These are phyloP conservation scores for Theobroma cacao DNA, from an alignment of 345 rosid species.

Conservation along the genomic window DNA sequence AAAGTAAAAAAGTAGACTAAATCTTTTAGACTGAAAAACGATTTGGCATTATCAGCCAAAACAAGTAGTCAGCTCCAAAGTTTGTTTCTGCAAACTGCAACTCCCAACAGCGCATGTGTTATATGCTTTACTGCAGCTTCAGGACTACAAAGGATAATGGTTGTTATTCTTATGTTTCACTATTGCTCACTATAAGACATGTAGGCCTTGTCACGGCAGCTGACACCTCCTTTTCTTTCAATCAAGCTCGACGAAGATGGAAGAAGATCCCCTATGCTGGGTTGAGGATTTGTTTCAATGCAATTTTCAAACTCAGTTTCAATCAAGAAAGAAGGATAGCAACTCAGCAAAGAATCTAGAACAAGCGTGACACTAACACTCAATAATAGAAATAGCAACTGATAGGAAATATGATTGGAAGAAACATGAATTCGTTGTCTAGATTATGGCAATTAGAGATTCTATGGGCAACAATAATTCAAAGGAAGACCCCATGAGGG, in stretches of 20 bases:
- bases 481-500: too few species aligned
- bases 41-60: background rate
- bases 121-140: background rate
- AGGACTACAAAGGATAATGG: background rate
- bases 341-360: background rate
- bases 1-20: too few species aligned
- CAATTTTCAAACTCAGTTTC: too few species aligned
- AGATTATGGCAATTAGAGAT: background rate
- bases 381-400: background rate
- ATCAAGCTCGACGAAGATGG: background rate
- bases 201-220: background rate
- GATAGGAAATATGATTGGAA: background rate
- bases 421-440: background rate
- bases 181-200: background rate
- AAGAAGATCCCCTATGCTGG: background rate
- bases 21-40: background rate
- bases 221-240: background rate
- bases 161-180: background rate
- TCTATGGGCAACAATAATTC: constrained; percentile 4
- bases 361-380: background rate
- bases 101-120: background rate
- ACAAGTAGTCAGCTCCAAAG: background rate
- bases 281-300: background rate
- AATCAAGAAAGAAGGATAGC: background rate
- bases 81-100: background rate